Conservation (phyloP, 768 basidiomycete genomes). For the Lepiota brunneoincarnata region DNA sequence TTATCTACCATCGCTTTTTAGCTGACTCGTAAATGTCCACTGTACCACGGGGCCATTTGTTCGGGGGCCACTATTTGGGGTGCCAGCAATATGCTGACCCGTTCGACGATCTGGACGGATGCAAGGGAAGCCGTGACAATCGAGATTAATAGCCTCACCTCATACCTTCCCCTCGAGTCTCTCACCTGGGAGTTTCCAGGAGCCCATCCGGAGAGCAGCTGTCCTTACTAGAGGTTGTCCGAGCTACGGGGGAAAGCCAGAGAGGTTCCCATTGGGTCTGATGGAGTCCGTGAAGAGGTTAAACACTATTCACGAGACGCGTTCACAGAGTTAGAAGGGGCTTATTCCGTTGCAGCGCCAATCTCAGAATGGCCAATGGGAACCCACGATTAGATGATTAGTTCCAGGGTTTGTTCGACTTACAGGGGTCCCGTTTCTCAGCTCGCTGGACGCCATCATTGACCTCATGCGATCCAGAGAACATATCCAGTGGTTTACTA, state of each 20-base stretch:
- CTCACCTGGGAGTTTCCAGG: conserved; percentile 24
- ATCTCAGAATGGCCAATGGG: conserved; percentile 17
- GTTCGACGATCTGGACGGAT: too few relatives aligned
- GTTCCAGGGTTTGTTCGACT: too few relatives aligned
- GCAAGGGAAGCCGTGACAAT: too few relatives aligned
- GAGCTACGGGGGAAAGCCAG: not conserved
- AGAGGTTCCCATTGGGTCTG: conserved; percentile 7
- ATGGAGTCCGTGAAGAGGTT: conserved; percentile 16
- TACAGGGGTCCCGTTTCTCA: too few relatives aligned
- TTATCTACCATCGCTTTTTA: too few relatives aligned
- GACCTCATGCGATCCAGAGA: conserved; percentile 24
- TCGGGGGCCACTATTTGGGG: too few relatives aligned
- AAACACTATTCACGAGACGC: conserved; percentile 12
- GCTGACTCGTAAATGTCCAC: too few relatives aligned
- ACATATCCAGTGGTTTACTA: too few relatives aligned
- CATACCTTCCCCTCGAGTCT: not conserved
- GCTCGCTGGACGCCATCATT: conserved; percentile 14
- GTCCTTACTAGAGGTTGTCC: not conserved
- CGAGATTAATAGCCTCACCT: conserved; percentile 13
- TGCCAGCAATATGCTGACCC: too few relatives aligned
- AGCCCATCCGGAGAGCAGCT: conserved; percentile 16
- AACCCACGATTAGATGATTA: conserved; percentile 2
- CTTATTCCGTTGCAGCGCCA: not conserved
- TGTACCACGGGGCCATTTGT: too few relatives aligned
- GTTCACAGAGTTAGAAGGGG: conserved; percentile 9